phyloP scores from a whole-genome alignment of 129 eudicot species.

The Arctium minus region DNA sequence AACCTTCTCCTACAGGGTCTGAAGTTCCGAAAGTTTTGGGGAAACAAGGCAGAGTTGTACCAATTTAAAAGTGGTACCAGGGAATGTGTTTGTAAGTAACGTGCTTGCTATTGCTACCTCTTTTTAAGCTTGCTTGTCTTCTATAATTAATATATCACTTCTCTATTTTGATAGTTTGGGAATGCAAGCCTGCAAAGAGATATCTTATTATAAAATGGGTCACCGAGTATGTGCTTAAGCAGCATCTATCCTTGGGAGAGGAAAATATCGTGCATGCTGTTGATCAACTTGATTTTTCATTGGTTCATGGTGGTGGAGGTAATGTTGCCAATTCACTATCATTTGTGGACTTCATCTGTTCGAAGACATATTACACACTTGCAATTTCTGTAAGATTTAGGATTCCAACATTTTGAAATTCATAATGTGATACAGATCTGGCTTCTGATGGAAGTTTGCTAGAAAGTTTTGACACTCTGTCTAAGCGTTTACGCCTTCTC shows the following conservation, averaged over 20 bases:
- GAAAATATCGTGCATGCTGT: conserved; percentile 52
- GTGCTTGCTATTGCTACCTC: neutral
- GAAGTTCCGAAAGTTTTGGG: conserved; percentile 85
- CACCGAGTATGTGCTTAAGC: conserved; percentile 55
- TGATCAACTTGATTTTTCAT: conserved; percentile 89
- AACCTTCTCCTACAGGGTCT: conserved; percentile 35
- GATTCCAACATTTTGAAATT: neutral
- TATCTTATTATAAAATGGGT: conserved; percentile 70
- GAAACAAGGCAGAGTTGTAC: conserved; percentile 64
- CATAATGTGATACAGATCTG: conserved; percentile 24
- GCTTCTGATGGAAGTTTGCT: conserved; percentile 47
- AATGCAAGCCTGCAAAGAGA: conserved; percentile 59
- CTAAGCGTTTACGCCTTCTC: conserved; percentile 66
- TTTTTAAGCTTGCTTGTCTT: neutral
- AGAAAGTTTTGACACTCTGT: conserved; percentile 48
- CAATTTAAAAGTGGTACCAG: conserved; percentile 61
- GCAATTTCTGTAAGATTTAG: neutral
- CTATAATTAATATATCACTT: neutral
- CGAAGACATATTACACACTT: neutral
- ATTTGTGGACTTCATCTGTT: neutral
- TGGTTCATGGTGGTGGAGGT: conserved; percentile 60
- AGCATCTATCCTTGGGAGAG: conserved; percentile 62
- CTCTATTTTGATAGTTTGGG: conserved; percentile 56
- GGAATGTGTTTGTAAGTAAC: conserved; percentile 70
- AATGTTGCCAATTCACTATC: neutral